A percentile compares a stretch with the other conserved stretches of the same genome.
These are phyloP conservation scores for Pharnaceum exiguum DNA, from an alignment of 148 eudicot species.

Conservation along the genomic window DNA sequence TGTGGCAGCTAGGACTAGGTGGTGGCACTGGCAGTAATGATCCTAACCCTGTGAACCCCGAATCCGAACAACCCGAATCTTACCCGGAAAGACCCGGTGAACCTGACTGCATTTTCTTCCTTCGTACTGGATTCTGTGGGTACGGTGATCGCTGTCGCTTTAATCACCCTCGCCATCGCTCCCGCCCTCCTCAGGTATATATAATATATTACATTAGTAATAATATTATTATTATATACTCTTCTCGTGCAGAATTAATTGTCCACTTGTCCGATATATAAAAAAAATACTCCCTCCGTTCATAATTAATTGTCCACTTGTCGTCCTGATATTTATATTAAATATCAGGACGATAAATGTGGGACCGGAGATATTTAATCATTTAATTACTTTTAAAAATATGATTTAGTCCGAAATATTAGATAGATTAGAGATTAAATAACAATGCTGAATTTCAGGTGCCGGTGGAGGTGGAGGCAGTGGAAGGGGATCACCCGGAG, in stretches of 20 bases:
- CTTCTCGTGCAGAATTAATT: too few relatives aligned
- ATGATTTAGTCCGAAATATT: neutral
- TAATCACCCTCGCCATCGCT: constrained; percentile 79
- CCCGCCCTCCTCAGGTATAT: constrained; percentile 32
- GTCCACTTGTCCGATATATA: too few relatives aligned
- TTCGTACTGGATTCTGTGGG: constrained; percentile 81
- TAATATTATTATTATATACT: neutral
- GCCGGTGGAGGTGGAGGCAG: constrained; percentile 40
- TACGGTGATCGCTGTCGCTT: constrained; percentile 84
- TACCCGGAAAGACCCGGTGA: constrained; percentile 81
- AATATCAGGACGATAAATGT: neutral
- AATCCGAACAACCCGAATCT: too few relatives aligned
- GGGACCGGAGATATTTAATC: neutral
- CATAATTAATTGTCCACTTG: too few relatives aligned
- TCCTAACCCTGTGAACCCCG: too few relatives aligned
- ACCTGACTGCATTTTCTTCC: constrained; percentile 68
- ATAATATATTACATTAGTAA: neutral
- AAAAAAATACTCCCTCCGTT: too few relatives aligned
- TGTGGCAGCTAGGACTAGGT: constrained; percentile 64
- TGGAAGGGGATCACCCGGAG: constrained; percentile 76
- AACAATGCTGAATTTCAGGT: constrained; percentile 34
- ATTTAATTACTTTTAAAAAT: too few relatives aligned
- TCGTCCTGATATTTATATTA: too few relatives aligned
- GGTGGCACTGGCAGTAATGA: too few relatives aligned
- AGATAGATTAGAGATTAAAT: neutral